Evolutionary conservation across 257 asterid genomes (phyloP).

Genomic region (Datura wrightii): DNA sequence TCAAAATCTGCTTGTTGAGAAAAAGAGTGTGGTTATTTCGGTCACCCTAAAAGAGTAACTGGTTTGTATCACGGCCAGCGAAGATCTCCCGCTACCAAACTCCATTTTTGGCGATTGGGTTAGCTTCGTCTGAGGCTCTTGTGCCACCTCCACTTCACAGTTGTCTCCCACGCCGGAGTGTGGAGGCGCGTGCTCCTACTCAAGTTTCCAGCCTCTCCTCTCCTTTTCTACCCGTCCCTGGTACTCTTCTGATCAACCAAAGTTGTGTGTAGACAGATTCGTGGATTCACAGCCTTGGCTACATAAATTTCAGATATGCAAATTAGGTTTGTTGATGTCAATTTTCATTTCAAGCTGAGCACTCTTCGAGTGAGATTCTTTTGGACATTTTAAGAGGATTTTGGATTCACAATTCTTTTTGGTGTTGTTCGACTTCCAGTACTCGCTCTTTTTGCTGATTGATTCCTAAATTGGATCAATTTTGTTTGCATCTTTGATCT

Average conservation of each 20-base stretch:
- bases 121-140: not conserved
- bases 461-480: not conserved
- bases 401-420: not conserved
- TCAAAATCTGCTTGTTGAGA: not conserved
- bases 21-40: not conserved
- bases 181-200: not conserved
- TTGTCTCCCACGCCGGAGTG: not conserved
- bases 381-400: not conserved
- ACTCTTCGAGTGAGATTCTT: not conserved
- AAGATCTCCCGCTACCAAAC: not conserved
- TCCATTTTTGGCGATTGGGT: not conserved
- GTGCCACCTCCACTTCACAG: not conserved
- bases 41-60: not conserved
- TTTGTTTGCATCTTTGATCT: not conserved
- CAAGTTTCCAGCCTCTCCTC: not conserved
- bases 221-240: not conserved
- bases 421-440: not conserved
- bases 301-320: not conserved
- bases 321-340: not conserved
- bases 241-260: not conserved
- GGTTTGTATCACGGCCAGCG: not conserved
- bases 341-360: not conserved
- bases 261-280: not conserved
- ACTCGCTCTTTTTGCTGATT: not conserved
- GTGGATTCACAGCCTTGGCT: not conserved